Conservation (phyloP, 257 asterid genomes). For the Solanum paucissectum region DNA sequence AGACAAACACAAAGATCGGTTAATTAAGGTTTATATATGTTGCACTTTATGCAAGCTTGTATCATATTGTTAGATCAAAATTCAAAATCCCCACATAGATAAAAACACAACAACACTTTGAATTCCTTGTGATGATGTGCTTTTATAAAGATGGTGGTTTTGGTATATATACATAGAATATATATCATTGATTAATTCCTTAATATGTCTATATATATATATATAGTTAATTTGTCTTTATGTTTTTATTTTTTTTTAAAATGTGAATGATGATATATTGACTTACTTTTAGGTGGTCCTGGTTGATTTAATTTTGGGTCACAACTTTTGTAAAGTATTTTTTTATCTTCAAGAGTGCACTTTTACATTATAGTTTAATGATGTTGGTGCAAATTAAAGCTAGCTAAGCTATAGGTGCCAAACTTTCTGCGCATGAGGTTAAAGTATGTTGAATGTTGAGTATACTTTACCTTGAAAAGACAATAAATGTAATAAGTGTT, state of each 20-base stretch:
- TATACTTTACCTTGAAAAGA: neutral
- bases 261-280: neutral
- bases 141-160: neutral
- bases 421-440: neutral
- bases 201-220: no score
- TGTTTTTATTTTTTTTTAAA: neutral
- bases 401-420: neutral
- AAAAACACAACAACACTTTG: neutral
- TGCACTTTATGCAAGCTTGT: neutral
- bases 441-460: neutral
- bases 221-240: neutral
- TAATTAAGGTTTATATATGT: neutral
- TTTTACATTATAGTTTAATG: neutral
- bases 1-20: no score
- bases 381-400: neutral
- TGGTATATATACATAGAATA: neutral
- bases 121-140: neutral
- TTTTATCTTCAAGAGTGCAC: neutral
- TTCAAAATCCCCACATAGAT: neutral
- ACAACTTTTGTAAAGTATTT: neutral
- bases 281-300: neutral
- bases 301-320: neutral
- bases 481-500: neutral
- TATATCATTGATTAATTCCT: neutral
- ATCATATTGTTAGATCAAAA: neutral